Base-by-base conservation (phyloP, 768 basidiomycete genomes). In the Leccinum obscurum region DNA sequence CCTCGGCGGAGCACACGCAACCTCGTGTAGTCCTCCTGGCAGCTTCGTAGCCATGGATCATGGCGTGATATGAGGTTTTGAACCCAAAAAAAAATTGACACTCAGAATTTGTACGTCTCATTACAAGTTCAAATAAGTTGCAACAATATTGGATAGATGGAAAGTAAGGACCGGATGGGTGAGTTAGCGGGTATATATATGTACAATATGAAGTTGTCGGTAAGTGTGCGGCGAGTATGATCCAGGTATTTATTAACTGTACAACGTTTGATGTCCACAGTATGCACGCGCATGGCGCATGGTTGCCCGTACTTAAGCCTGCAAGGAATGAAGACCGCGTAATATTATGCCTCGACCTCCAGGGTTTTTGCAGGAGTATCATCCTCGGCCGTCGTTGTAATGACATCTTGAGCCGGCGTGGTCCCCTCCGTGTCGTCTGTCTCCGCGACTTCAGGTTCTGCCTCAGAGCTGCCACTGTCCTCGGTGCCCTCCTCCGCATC, bases 11-110 rank as follows among this genome's bases (percentile, higher is more conserved):
- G 32, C n/a, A 55, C 56, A 54, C 44, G 44, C 34, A 30, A 54
- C 69, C 69, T 67, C 69, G 63, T 72, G 69, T 61, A 41, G 48
- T 51, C 68, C 68, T 72, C 54, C 68, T 63, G 65, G 70, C 50
- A 13, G 41, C 28, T 17, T 24, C 6, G 61, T 57, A 24, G 54
- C 22, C 7, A 39, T 37, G 52, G 17, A 41, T 37, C 35, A 37
- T 51, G 54, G 30, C 4, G 17, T 22, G 28, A 44, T 35, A 34
- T 34, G 34, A 34, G 34, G 11, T 32, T 32, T 34, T n/a, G 11
- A 10, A 35, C 34, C 10, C 6, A 48, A n/a, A 15, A n/a, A 32
- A 32, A n/a, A 34, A 4, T 35, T 35, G 41, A 37, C 35, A 37
- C 39, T 41, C 39, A 41, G 17, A 41, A 41, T 41, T 41, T 41